Base-by-base conservation (phyloP, 1,284 basidiomycete genomes). In the Kwoniella shivajii region DNA sequence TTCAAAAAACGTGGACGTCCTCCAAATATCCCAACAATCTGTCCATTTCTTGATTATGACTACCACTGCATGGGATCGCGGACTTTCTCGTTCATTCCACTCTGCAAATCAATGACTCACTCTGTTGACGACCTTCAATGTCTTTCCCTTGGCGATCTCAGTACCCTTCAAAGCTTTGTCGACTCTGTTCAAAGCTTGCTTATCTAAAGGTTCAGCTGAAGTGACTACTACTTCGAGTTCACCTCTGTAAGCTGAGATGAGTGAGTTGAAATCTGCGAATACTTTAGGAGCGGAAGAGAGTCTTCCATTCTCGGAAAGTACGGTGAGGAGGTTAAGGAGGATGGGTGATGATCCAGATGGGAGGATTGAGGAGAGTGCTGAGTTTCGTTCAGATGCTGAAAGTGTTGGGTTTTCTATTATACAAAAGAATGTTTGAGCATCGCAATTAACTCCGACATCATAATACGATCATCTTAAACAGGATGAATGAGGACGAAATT, bases 221-320 rank as follows among this genome's bases (percentile, higher is more conserved):
- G 94, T 97, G 78, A 99, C 90, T 56, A 86, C 84, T 62, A 99
- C 90, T 74, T 89, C 90, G 66, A 98, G 82, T 81, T 99, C 95
- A 67, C 95, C 95, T 77, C 85, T 89, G 85, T 98, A 86, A 70
- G 89, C 87, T 56, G 90, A 82, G 67, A 96, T 89, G 66, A 98
- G 86, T 76, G 88, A 86, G 68, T 91, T 86, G 82, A 98, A 98
- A 63, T 90, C 92, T 73, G 89, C 86, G 69, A 98, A 91, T 61
- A 96, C 91, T 68, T 88, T 88, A 68, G 85, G 81, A 27, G 90
- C 87, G 82, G 95, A 88, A 58, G 80, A 83, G 61, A 99, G 83
- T 64, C 96, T 84, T 61, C 93, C 93, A 79, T 99, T 99, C 80
- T 97, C 90, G 57, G 90, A 89, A 63, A 99, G 85, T 66, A 98